These are phyloP conservation scores for Apiotrichum porosum DNA, from an alignment of 1,284 basidiomycete genomes.

Conservation along the genomic window DNA sequence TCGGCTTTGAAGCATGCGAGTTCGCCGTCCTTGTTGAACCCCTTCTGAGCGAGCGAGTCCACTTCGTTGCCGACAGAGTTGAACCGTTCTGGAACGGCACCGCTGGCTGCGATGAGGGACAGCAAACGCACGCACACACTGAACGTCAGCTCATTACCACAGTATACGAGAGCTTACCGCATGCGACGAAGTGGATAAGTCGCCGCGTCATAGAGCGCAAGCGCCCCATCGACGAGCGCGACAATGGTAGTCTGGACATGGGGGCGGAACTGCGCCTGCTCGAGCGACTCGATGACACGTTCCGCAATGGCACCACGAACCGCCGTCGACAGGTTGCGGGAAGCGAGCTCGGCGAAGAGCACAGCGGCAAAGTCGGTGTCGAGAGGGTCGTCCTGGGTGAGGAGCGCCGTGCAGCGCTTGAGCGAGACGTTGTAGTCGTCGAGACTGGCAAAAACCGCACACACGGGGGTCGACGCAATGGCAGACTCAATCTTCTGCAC, in stretches of 20 bases:
- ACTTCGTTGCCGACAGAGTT: neutral
- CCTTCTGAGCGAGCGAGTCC: constrained; percentile 2
- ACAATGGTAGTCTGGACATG: constrained; percentile 24
- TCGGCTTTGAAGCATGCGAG: constrained; percentile 22
- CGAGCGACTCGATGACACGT: constrained; percentile 20
- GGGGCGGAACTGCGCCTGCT: constrained; percentile 20
- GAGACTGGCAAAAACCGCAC: constrained; percentile 5
- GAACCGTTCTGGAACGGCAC: constrained; percentile 22
- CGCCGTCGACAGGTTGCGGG: neutral
- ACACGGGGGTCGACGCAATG: constrained; percentile 2
- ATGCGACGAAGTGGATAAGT: constrained; percentile 30
- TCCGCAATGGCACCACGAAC: constrained; percentile 28
- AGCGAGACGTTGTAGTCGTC: constrained; percentile 15
- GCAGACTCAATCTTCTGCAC: neutral
- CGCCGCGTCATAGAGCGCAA: constrained; percentile 27
- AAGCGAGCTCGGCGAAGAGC: constrained; percentile 3
- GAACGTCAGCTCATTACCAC: neutral
- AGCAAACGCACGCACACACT: constrained; percentile 15
- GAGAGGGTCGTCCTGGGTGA: constrained; percentile 3
- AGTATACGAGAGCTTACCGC: constrained; percentile 24
- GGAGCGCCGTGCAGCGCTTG: constrained; percentile 10
- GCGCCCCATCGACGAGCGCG: constrained; percentile 24
- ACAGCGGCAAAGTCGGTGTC: constrained; percentile 3
- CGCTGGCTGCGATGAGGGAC: constrained; percentile 19
- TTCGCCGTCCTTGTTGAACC: constrained; percentile 15